Evolutionary conservation across 2,329 filamentous ascomycete genomes (phyloP).

Genomic region (Uncinocarpus reesii): DNA sequence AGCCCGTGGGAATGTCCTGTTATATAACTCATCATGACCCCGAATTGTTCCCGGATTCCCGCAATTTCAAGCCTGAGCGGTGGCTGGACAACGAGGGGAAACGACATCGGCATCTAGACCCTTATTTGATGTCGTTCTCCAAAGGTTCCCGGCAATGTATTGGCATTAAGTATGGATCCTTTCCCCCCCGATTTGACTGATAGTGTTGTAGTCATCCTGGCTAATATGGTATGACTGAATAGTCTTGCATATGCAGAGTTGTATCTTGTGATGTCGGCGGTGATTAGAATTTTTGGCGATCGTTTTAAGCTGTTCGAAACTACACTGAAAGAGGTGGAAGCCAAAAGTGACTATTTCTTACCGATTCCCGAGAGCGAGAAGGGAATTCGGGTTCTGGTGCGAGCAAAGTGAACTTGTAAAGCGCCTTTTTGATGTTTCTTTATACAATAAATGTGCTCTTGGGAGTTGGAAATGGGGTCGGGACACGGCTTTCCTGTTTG

Average conservation of each 20-base stretch:
- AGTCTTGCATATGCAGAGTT: constrained; percentile 18
- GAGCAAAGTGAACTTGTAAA: background rate
- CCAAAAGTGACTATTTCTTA: constrained; percentile 17
- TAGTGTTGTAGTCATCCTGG: background rate
- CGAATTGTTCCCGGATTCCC: constrained; percentile 20
- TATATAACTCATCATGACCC: constrained; percentile 20
- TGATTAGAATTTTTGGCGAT: constrained; percentile 14
- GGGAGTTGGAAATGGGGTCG: too few relatives aligned
- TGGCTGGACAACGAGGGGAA: constrained; percentile 19
- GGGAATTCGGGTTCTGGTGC: constrained; percentile 9
- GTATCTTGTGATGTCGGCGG: constrained; percentile 11
- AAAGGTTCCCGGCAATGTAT: constrained; percentile 20
- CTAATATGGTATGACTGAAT: background rate
- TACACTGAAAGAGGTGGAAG: constrained; percentile 17
- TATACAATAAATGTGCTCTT: too few relatives aligned
- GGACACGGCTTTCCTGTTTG: too few relatives aligned
- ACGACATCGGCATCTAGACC: constrained; percentile 16
- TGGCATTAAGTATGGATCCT: constrained; percentile 19
- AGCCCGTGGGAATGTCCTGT: constrained; percentile 20
- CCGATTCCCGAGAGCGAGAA: constrained; percentile 9
- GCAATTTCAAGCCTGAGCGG: constrained; percentile 20
- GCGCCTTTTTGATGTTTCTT: background rate
- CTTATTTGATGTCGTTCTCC: constrained; percentile 19
- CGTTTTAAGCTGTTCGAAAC: constrained; percentile 15
- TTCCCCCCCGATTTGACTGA: background rate